phyloP scores from a whole-genome alignment of 2,329 filamentous ascomycete genomes.

The Fusarium sp. region DNA sequence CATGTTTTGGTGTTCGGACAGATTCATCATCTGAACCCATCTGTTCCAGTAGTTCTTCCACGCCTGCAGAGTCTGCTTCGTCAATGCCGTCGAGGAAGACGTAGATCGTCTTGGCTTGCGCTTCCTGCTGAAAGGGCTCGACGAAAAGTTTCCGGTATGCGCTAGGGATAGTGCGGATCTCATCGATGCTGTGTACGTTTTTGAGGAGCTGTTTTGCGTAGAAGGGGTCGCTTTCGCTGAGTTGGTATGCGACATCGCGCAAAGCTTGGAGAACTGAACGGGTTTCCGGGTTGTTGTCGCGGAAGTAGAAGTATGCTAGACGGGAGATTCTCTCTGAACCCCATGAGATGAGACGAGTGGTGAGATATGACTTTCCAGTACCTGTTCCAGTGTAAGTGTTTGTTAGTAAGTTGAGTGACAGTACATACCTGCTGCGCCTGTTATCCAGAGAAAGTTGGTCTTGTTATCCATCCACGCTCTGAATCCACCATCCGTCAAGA shows the following conservation, averaged over 20 bases:
- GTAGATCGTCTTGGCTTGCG: conserved; percentile 52
- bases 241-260: conserved; percentile 59
- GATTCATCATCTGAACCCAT: conserved; percentile 46
- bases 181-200: conserved; percentile 51
- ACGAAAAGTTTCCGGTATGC: conserved; percentile 56
- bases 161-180: conserved; percentile 57
- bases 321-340: conserved; percentile 50
- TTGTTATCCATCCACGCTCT: conserved; percentile 54
- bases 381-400: conserved; percentile 35
- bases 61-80: conserved; percentile 55
- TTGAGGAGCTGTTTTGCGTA: conserved; percentile 56
- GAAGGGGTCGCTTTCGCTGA: conserved; percentile 57
- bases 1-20: conserved; percentile 20
- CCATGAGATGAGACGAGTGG: conserved; percentile 57
- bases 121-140: conserved; percentile 51
- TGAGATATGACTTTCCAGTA: conserved; percentile 60
- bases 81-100: conserved; percentile 61
- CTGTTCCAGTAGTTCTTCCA: conserved; percentile 52
- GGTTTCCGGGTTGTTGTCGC: conserved; percentile 59
- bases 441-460: conserved; percentile 57
- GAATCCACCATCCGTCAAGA: conserved; percentile 54
- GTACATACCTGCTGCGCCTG: conserved; percentile 54
- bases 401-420: not conserved
- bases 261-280: conserved; percentile 58
- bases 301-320: conserved; percentile 60